Evolutionary conservation across 1,139 yeast species (phyloP).

Genomic region (Saccharomyces pastorianus): DNA sequence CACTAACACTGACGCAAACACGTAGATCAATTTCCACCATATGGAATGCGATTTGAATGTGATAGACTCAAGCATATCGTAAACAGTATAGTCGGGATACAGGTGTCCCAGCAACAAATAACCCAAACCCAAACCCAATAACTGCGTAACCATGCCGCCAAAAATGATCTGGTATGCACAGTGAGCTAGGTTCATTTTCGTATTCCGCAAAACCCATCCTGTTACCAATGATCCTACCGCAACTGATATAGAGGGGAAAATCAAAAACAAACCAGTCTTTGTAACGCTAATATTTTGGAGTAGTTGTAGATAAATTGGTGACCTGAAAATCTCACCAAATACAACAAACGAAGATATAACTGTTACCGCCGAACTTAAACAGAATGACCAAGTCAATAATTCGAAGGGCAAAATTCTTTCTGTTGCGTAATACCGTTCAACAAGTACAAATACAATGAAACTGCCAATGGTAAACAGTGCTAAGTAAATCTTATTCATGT

Average conservation of each 20-base stretch:
- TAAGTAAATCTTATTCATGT: conserved; percentile 15
- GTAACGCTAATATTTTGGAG: conserved; percentile 45
- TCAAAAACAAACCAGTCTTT: conserved; percentile 44
- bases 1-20: conserved; percentile 16
- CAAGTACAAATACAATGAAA: conserved; percentile 19
- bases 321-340: conserved; percentile 39
- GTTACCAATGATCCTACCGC: conserved; percentile 56
- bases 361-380: conserved; percentile 25
- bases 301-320: conserved; percentile 47
- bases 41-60: conserved; percentile 10
- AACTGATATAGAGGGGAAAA: conserved; percentile 40
- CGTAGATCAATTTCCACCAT: conserved; percentile 24
- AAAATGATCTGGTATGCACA: conserved; percentile 25
- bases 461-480: conserved; percentile 13
- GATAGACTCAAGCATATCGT: conserved; percentile 3
- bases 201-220: conserved; percentile 38
- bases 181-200: conserved; percentile 23
- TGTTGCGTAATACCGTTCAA: conserved; percentile 25
- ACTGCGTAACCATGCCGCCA: conserved; percentile 18
- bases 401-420: conserved; percentile 30
- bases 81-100: conserved; percentile 12
- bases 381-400: conserved; percentile 25
- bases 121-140: conserved; percentile 19
- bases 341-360: conserved; percentile 27
- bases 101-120: conserved; percentile 15